Percentiles rank a stretch among this genome's conserved stretches.
Conservation (phyloP, 768 basidiomycete species). For the Glaciozyma martinii region DNA sequence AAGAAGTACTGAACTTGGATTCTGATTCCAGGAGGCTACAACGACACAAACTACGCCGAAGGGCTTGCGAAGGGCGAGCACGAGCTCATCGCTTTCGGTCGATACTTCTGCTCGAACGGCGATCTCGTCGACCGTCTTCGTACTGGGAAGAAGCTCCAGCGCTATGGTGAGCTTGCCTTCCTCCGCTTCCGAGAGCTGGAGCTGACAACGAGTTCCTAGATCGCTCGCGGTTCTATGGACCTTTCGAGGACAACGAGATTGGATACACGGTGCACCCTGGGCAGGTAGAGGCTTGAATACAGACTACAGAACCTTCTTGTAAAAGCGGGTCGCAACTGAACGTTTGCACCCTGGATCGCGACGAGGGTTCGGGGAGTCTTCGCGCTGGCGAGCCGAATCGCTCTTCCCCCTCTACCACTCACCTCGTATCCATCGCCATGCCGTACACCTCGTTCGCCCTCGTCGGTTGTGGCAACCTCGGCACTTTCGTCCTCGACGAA, state of each 20-base stretch:
- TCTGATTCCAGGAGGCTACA: slow-evolving; percentile 24
- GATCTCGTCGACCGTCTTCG: slow-evolving; percentile 25
- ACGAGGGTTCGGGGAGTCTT: no score
- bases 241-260: slow-evolving; percentile 35
- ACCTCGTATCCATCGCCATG: neutral
- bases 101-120: slow-evolving; percentile 19
- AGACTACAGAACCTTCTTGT: no score
- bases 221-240: slow-evolving; percentile 34
- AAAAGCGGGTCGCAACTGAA: no score
- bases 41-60: slow-evolving; percentile 28
- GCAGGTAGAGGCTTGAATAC: neutral
- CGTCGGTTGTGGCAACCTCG: slow-evolving; percentile 22
- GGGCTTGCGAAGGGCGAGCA: slow-evolving; percentile 23
- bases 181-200: neutral
- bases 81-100: slow-evolving; percentile 34
- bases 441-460: slow-evolving; percentile 14
- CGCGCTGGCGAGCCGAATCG: no score
- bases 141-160: slow-evolving; percentile 1
- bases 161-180: slow-evolving; percentile 23
- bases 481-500: slow-evolving; percentile 5
- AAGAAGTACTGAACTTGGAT: no score
- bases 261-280: slow-evolving; percentile 35
- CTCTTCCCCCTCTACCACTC: no score
- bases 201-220: neutral
- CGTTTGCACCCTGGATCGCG: no score